A percentile compares a stretch with the other conserved stretches of the same genome.
Conservation (phyloP, 768 basidiomycete genomes). For the Russula emetica region DNA sequence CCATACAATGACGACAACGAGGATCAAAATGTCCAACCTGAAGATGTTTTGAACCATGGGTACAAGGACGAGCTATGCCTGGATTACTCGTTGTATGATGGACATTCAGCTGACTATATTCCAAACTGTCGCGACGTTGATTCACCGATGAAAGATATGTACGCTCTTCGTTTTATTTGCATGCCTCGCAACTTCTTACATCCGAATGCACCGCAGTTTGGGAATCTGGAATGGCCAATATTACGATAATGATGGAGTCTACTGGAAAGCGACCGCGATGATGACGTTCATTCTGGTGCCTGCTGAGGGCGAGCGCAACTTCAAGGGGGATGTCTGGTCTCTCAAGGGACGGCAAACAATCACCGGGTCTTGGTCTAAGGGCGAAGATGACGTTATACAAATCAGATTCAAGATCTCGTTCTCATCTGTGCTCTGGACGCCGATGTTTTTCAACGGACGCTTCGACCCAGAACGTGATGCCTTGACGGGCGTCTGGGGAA, state of each 20-base stretch:
- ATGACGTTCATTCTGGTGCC: constrained; percentile 16
- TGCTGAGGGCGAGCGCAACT: constrained; percentile 10
- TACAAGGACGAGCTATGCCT: constrained; percentile 4
- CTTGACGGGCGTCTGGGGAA: constrained; percentile 13
- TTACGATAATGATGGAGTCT: not conserved
- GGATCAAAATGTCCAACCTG: constrained; percentile 12
- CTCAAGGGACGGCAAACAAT: constrained; percentile 24
- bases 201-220: constrained; percentile 5
- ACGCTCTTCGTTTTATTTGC: not conserved
- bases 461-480: constrained; percentile 13
- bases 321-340: constrained; percentile 20
- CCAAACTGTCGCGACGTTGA: constrained; percentile 1
- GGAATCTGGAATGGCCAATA: constrained; percentile 24
- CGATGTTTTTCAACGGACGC: constrained; percentile 7
- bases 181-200: not conserved
- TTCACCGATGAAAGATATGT: constrained; percentile 19
- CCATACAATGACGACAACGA: constrained; percentile 13
- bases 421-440: not conserved
- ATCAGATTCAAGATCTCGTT: constrained; percentile 27
- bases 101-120: constrained; percentile 10
- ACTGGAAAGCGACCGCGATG: constrained; percentile 3
- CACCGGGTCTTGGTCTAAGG: constrained; percentile 22
- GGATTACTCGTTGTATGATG: constrained; percentile 21
- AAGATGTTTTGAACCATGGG: constrained; percentile 5
- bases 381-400: constrained; percentile 19